These are phyloP conservation scores for Aspergillus bridgeri DNA, from an alignment of 495 filamentous ascomycete species.

Conservation along the genomic window DNA sequence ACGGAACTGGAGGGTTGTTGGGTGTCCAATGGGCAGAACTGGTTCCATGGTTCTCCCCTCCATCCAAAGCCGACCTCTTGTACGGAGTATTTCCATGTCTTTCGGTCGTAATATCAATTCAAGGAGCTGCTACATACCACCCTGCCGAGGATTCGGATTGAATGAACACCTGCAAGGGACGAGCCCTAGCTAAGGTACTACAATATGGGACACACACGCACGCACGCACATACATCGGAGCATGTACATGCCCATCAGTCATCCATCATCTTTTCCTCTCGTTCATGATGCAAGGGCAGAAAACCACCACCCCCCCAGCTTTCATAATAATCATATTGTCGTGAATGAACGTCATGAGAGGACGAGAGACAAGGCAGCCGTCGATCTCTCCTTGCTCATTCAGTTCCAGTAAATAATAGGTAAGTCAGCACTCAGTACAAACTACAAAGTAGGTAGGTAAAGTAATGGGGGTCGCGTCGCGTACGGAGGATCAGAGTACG, in stretches of 20 bases:
- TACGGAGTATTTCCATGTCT: background rate
- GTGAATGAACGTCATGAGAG: no score
- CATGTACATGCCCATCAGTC: no score
- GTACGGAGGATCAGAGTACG: no score
- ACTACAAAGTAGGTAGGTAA: background rate
- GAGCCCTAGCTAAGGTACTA: background rate
- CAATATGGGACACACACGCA: no score
- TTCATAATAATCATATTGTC: background rate
- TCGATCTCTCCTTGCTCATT: no score
- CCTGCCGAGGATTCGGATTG: background rate
- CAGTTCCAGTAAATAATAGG: no score
- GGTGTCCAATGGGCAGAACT: slow-evolving; percentile 1
- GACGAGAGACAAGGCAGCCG: no score
- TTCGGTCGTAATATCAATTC: no score
- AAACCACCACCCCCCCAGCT: background rate
- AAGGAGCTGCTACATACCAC: background rate
- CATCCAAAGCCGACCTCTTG: background rate
- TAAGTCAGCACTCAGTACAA: no score
- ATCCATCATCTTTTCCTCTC: no score
- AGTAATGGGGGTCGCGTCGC: slow-evolving; percentile 11
- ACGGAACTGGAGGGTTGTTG: background rate
- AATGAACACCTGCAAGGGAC: background rate
- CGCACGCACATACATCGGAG: no score
- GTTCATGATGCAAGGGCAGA: background rate
- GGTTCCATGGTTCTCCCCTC: slow-evolving; percentile 6